Percentiles rank a stretch among this genome's conserved stretches.
These are phyloP conservation scores for Schizothecium vesticola DNA, from an alignment of 495 filamentous ascomycete species.

Conservation along the genomic window DNA sequence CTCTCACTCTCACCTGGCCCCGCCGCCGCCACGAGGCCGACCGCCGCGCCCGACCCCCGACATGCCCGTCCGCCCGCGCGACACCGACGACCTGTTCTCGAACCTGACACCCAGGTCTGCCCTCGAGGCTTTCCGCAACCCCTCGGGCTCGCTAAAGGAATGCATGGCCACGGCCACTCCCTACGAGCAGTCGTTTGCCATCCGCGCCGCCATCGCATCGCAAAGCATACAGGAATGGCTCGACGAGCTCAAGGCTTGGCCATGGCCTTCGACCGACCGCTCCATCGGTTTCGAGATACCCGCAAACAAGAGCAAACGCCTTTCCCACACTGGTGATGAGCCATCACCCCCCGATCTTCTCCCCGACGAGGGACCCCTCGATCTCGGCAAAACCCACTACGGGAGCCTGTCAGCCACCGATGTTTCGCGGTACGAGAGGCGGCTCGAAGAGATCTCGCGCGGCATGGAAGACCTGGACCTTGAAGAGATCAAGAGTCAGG, in stretches of 20 bases:
- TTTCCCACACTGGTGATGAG: constrained; percentile 13
- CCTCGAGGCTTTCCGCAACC: constrained; percentile 42
- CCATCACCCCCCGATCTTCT: background rate
- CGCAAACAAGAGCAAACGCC: constrained; percentile 34
- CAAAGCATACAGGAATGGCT: constrained; percentile 73
- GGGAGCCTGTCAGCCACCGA: constrained; percentile 61
- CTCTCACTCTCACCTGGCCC: constrained; percentile 17
- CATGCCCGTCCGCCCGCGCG: constrained; percentile 32
- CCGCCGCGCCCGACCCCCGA: constrained; percentile 28
- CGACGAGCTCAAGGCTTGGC: constrained; percentile 68
- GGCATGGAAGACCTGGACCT: constrained; percentile 76
- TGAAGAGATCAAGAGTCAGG: constrained; percentile 85
- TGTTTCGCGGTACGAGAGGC: constrained; percentile 61
- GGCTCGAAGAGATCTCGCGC: constrained; percentile 71
- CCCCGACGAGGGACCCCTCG: background rate
- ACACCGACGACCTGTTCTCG: constrained; percentile 40
- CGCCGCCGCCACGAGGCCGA: constrained; percentile 17
- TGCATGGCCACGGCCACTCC: constrained; percentile 64
- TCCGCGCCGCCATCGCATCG: constrained; percentile 67
- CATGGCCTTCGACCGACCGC: constrained; percentile 59
- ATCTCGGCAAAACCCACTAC: constrained; percentile 46
- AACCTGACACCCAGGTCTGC: constrained; percentile 38
- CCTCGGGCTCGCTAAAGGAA: constrained; percentile 50
- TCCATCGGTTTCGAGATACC: constrained; percentile 52
- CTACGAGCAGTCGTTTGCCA: constrained; percentile 64